These are phyloP conservation scores for Leucocoprinus gongylophorus DNA, from an alignment of 1,284 basidiomycete species.

Conservation along the genomic window DNA sequence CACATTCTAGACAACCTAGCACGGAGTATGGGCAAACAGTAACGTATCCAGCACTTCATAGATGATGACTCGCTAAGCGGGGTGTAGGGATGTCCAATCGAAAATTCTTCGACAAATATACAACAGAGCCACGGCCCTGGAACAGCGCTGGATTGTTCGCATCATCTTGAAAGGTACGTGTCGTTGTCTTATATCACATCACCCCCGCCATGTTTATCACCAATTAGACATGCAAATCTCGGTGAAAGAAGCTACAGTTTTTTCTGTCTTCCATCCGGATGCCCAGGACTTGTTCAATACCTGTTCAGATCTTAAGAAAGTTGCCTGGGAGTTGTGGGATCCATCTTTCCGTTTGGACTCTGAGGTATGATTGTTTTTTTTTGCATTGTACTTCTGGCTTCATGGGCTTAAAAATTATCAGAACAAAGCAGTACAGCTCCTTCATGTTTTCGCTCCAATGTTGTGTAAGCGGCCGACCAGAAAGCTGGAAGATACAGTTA, in stretches of 20 bases:
- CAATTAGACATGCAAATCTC: constrained; percentile 66
- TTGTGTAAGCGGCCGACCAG: constrained; percentile 81
- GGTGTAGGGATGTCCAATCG: constrained; percentile 60
- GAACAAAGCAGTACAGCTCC: constrained; percentile 78
- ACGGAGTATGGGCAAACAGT: constrained; percentile 63
- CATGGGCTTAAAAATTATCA: constrained; percentile 22
- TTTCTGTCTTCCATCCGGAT: constrained; percentile 85
- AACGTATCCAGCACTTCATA: constrained; percentile 15
- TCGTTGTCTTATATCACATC: neutral
- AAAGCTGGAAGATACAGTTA: constrained; percentile 75
- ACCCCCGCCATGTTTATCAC: constrained; percentile 3
- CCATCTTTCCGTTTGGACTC: constrained; percentile 54
- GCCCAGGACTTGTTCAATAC: constrained; percentile 89
- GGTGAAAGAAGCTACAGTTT: constrained; percentile 83
- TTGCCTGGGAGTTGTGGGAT: constrained; percentile 77
- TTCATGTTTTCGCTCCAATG: constrained; percentile 86
- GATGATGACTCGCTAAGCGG: neutral
- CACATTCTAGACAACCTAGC: constrained; percentile 70
- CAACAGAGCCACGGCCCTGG: constrained; percentile 69
- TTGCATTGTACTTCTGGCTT: neutral
- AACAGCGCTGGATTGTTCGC: constrained; percentile 88
- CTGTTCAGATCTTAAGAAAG: constrained; percentile 89
- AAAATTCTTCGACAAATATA: constrained; percentile 72
- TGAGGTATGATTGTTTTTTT: constrained; percentile 36
- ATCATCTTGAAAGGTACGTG: constrained; percentile 83